Percentiles rank a stretch among this genome's conserved stretches.
phyloP scores from a whole-genome alignment of 768 basidiomycete genomes.

The Omphalotus guepiniiformis region DNA sequence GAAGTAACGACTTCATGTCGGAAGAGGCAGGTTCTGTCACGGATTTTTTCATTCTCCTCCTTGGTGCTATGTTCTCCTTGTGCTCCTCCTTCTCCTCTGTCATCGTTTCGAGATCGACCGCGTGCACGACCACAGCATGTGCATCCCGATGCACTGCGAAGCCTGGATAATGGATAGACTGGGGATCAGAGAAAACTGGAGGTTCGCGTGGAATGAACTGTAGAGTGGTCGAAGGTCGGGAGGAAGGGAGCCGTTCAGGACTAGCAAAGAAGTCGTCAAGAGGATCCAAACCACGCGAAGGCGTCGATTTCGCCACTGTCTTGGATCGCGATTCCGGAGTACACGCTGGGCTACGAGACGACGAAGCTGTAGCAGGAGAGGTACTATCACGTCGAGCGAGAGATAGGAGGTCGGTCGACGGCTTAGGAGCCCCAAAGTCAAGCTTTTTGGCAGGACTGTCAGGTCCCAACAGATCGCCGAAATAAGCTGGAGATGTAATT shows the following conservation, averaged over 20 bases:
- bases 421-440: conserved; percentile 40
- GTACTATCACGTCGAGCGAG: conserved; percentile 6
- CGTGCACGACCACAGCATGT: conserved; percentile 18
- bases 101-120: conserved; percentile 3
- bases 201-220: conserved; percentile 32
- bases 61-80: conserved; percentile 59
- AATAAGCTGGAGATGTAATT: conserved; percentile 35
- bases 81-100: conserved; percentile 27
- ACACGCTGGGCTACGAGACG: conserved; percentile 20
- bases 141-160: conserved; percentile 55
- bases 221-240: conserved; percentile 11
- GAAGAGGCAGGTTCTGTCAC: conserved; percentile 17
- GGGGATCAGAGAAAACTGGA: conserved; percentile 41
- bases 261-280: conserved; percentile 19
- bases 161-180: conserved; percentile 65
- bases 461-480: conserved; percentile 41
- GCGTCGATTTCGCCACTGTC: background rate
- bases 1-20: conserved; percentile 16
- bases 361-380: conserved; percentile 11
- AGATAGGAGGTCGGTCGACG: background rate
- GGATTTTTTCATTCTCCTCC: conserved; percentile 40
- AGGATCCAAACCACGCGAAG: background rate
- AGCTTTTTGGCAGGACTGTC: conserved; percentile 48
- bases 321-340: conserved; percentile 24
- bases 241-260: conserved; percentile 12